Evolutionary conservation across 768 basidiomycete species (phyloP).

Genomic region (Xerocomellus chrysenteron): DNA sequence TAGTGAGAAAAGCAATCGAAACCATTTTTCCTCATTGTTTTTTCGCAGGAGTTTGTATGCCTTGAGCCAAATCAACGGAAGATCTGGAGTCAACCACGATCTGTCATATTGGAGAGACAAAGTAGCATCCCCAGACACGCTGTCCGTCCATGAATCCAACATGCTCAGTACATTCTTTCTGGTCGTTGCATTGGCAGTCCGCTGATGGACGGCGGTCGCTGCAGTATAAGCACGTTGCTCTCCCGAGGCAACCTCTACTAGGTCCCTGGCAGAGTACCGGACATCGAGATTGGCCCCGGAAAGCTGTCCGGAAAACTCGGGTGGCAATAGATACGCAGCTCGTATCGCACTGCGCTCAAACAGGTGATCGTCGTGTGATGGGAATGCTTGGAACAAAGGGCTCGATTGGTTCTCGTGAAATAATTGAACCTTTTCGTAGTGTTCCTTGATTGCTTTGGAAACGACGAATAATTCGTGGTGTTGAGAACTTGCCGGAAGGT

Average conservation of each 20-base stretch:
- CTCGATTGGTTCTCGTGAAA: conserved; percentile 2
- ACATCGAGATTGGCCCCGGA: background rate
- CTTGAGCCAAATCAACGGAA: conserved; percentile 27
- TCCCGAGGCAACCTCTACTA: background rate
- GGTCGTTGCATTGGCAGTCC: background rate
- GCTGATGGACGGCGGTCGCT: conserved; percentile 2
- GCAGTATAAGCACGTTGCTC: conserved; percentile 16
- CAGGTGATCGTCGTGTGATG: conserved; percentile 5
- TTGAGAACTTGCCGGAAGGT: conserved; percentile 27
- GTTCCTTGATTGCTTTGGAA: conserved; percentile 30
- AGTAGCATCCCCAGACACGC: background rate
- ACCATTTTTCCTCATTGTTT: conserved; percentile 8
- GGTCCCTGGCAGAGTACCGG: conserved; percentile 17
- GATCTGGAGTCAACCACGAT: conserved; percentile 27
- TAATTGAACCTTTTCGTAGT: conserved; percentile 16
- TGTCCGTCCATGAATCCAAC: conserved; percentile 7
- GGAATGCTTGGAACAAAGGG: conserved; percentile 2
- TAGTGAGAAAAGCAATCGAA: conserved; percentile 31
- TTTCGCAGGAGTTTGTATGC: conserved; percentile 28
- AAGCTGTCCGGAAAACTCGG: background rate
- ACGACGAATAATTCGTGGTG: conserved; percentile 28
- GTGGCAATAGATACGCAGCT: conserved; percentile 9
- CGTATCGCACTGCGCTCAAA: conserved; percentile 17
- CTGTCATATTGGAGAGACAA: conserved; percentile 25
- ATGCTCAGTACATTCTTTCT: background rate